Percentiles rank a stretch among this genome's conserved stretches.
phyloP scores from a whole-genome alignment of 371 early-diverging fungal species.

The Batrachochytrium dendrobatidis region DNA sequence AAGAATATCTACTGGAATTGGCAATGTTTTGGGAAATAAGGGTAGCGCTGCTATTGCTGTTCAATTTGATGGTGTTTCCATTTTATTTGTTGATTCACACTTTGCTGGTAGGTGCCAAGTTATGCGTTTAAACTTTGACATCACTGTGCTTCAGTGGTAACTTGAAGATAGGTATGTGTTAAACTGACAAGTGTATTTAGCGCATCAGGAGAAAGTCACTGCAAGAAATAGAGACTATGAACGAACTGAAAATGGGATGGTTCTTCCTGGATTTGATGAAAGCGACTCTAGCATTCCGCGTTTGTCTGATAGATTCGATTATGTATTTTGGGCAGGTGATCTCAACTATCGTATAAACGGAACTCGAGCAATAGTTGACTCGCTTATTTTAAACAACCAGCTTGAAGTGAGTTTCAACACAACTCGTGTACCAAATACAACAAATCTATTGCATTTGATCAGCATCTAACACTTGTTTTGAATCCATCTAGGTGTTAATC shows the following conservation, averaged over 20 bases:
- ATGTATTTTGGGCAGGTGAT: conserved; percentile 71
- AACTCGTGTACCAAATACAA: not conserved
- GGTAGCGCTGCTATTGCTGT: conserved; percentile 44
- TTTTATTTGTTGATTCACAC: conserved; percentile 69
- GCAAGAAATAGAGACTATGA: conserved; percentile 29
- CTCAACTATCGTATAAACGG: conserved; percentile 70
- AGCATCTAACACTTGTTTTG: not conserved
- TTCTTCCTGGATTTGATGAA: conserved; percentile 10
- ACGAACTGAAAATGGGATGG: conserved; percentile 23
- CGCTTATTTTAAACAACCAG: conserved; percentile 33
- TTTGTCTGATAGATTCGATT: conserved; percentile 49
- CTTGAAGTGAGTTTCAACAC: conserved; percentile 17
- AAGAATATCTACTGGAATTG: conserved; percentile 34
- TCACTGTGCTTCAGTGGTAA: too few species aligned
- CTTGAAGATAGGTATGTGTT: too few species aligned
- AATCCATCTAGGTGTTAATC: conserved; percentile 37
- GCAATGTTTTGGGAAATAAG: conserved; percentile 38
- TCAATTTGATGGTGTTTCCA: conserved; percentile 45
- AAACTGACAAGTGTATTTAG: conserved; percentile 21
- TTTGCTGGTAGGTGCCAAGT: conserved; percentile 55
- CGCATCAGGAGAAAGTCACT: conserved; percentile 30
- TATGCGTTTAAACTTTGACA: too few species aligned
- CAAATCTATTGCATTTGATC: conserved; percentile 5
- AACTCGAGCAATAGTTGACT: conserved; percentile 46
- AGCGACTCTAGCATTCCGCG: conserved; percentile 3